Evolutionary conservation across 75 land plant species (phyloP), one percentile per base, ranked within the genome.

Genomic region (Selaginella moellendorffii): DNA sequence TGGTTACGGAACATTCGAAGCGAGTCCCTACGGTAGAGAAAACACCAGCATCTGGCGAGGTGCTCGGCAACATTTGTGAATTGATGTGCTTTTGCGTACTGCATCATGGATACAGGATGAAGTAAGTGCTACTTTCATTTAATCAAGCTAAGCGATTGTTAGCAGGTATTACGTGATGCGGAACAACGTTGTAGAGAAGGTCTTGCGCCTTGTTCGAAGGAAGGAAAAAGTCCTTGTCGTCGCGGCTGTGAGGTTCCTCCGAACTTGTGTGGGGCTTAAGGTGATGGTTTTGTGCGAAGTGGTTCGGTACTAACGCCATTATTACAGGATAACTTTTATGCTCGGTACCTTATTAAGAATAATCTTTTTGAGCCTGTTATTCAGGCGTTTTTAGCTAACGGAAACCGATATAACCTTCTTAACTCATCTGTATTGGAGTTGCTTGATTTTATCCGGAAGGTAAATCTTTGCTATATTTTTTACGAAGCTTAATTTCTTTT

Each of bases 331-430:
- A 95, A 85, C n/a, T 81, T 78, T 74, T 73, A 89, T 58, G 60
- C 70, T 26, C 81, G 85, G 29, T 83, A 88, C 59, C 30, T 92
- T 26, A 76, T 85, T 17, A 92, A 83, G 69, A 64, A 85, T 73
- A 83, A 85, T 69, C 71, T 83, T 64, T 74, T 92, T 54, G 87
- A 84, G 56, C 85, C 95, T 28, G 65, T 92, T 54, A 69, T 92
- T 24, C 87, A 79, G 53, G 97, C 71, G n/a, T 92, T 92, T 71
- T 62, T 80, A 72, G 81, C 68, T 24, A 92, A 92, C 72, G 97
- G 97, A 0, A 74, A 80, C 61, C 96, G 96, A n/a, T 92, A 92
- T 64, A 88, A 92, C 68, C 78, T 92, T 68, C 81, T 92, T 14
- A 81, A 92, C 53, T 92, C 97, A 31, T 86, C 86, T 21, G 80